A percentile compares a stretch with the other conserved stretches of the same genome.
Conservation (phyloP, 345 rosid genomes). For the Lepidium africanum region DNA sequence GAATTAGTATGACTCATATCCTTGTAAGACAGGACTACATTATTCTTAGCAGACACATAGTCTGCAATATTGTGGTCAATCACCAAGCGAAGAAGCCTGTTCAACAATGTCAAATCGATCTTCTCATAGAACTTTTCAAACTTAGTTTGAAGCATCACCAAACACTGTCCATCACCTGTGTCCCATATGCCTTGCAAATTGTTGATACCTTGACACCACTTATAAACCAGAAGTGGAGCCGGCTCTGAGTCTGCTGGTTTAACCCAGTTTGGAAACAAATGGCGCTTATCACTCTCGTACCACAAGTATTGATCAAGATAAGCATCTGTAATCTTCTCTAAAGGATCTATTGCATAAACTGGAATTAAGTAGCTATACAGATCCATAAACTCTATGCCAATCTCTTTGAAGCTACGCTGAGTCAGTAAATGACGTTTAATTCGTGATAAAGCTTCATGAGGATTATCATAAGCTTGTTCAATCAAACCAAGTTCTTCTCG, state of each 20-base stretch:
- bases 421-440: constrained; percentile 99
- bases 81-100: constrained; percentile 98
- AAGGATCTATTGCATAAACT: constrained; percentile 97
- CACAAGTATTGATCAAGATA: constrained; percentile 98
- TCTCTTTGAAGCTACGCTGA: constrained; percentile 97
- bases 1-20: constrained; percentile 99
- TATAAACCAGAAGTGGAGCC: constrained; percentile 94
- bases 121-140: constrained; percentile 97
- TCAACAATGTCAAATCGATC: constrained; percentile 97
- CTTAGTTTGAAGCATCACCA: constrained; percentile 98
- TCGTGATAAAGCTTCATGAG: constrained; percentile 94
- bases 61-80: constrained; percentile 99
- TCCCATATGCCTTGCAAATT: constrained; percentile 98
- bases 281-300: constrained; percentile 99
- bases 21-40: constrained; percentile 96
- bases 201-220: constrained; percentile 99
- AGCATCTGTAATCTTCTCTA: constrained; percentile 96
- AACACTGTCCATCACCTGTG: constrained; percentile 98
- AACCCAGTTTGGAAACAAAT: constrained; percentile 98
- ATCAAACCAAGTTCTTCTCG: constrained; percentile 98
- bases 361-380: constrained; percentile 95
- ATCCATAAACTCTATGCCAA: constrained; percentile 99
- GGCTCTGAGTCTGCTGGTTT: constrained; percentile 99
- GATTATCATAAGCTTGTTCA: constrained; percentile 99
- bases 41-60: constrained; percentile 98